phyloP scores from a whole-genome alignment of 164 flowering plant genomes.

The Amborella trichopoda region DNA sequence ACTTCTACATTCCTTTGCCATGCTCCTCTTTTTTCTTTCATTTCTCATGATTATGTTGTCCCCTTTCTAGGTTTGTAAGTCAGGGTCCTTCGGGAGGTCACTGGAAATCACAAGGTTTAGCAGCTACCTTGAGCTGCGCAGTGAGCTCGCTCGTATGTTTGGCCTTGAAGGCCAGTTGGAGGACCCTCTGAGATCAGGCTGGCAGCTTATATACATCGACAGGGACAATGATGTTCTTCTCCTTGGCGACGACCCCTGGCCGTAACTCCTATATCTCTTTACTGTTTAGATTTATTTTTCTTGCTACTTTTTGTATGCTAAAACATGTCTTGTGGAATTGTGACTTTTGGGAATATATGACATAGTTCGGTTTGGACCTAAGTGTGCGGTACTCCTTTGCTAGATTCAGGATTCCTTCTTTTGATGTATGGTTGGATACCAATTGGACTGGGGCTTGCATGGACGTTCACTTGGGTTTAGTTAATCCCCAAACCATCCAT shows the following conservation, averaged over 20 bases:
- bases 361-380: too few relatives aligned
- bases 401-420: too few relatives aligned
- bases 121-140: conserved; percentile 86
- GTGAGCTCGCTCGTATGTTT: conserved; percentile 88
- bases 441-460: too few relatives aligned
- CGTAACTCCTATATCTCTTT: too few relatives aligned
- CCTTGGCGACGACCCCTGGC: conserved; percentile 98
- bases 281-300: too few relatives aligned
- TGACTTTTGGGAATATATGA: too few relatives aligned
- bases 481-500: too few relatives aligned
- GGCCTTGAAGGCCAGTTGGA: conserved; percentile 94
- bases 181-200: conserved; percentile 99
- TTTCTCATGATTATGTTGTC: not conserved
- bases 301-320: too few relatives aligned
- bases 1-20: not conserved
- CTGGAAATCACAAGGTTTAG: conserved; percentile 80
- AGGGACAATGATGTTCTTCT: conserved; percentile 98
- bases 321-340: too few relatives aligned
- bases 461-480: too few relatives aligned
- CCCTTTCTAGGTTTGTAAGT: conserved; percentile 62
- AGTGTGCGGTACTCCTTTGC: too few relatives aligned
- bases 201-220: conserved; percentile 99
- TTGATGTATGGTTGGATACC: too few relatives aligned
- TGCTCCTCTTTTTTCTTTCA: not conserved
- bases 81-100: conserved; percentile 89